Percentiles rank a stretch among this genome's conserved stretches.
Evolutionary conservation across 1,284 basidiomycete genomes (phyloP).

Genomic region (Sphaerobolus stellatus): DNA sequence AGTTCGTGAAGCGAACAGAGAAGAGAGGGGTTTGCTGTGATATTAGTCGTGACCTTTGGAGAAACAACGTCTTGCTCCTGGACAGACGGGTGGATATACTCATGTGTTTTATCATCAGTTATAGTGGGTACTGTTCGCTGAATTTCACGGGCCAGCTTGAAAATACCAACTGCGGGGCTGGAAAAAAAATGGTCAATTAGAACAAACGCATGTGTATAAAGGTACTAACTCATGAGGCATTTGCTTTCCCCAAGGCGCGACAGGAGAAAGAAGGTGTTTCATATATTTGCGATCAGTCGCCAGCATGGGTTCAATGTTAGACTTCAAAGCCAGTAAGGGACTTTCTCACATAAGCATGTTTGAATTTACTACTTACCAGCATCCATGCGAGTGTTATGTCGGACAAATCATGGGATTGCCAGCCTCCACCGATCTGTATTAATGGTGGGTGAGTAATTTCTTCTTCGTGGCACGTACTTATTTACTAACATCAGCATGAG

Average conservation of each 20-base stretch:
- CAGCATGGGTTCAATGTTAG: conserved; percentile 54
- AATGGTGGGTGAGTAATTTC: neutral
- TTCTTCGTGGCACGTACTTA: neutral
- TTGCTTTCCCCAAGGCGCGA: conserved; percentile 52
- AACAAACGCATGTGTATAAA: conserved; percentile 1
- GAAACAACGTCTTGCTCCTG: conserved; percentile 42
- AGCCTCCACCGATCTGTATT: conserved; percentile 67
- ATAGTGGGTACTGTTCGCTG: conserved; percentile 48
- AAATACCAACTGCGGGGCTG: conserved; percentile 56
- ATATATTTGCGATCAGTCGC: conserved; percentile 58
- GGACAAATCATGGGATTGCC: conserved; percentile 62
- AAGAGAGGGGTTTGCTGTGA: conserved; percentile 45
- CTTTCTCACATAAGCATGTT: neutral
- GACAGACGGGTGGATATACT: conserved; percentile 62
- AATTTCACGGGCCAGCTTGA: conserved; percentile 41
- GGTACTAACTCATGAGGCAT: neutral
- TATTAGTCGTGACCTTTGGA: conserved; percentile 34
- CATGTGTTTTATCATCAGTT: conserved; percentile 50
- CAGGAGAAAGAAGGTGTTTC: conserved; percentile 47
- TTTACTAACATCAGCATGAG: conserved; percentile 10
- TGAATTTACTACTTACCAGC: conserved; percentile 49
- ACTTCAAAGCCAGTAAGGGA: conserved; percentile 31
- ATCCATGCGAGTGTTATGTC: conserved; percentile 69
- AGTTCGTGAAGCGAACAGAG: conserved; percentile 47
- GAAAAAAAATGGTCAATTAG: conserved; percentile 8